Percentiles rank a stretch among this genome's conserved stretches.
Conservation (phyloP, 768 basidiomycete species). For the Lyophyllum atratum region DNA sequence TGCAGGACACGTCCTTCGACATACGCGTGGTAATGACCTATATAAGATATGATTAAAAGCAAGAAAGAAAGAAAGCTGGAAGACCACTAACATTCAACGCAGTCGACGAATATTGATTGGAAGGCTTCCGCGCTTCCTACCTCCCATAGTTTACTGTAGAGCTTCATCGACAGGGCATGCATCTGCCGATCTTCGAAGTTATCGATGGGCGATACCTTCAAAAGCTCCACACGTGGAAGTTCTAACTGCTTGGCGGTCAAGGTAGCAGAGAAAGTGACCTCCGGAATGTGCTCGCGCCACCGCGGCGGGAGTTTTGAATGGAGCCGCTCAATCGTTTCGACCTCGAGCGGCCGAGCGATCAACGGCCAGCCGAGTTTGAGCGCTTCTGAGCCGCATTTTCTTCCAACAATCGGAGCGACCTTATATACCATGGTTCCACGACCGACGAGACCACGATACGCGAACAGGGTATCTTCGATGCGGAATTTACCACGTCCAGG, state of each 20-base stretch:
- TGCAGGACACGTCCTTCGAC: constrained; percentile 25
- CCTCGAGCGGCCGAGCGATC: constrained; percentile 10
- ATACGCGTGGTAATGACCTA: constrained; percentile 27
- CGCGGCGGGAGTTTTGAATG: constrained; percentile 4
- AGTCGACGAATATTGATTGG: constrained; percentile 27
- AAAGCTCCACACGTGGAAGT: constrained; percentile 8
- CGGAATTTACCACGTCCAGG: background rate
- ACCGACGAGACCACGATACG: constrained; percentile 17
- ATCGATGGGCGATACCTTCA: background rate
- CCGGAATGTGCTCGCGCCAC: constrained; percentile 19
- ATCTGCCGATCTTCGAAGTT: background rate
- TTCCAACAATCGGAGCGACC: background rate
- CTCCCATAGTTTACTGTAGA: constrained; percentile 23
- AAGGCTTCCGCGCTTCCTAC: constrained; percentile 23
- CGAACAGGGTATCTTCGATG: constrained; percentile 6
- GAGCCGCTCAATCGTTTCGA: constrained; percentile 6
- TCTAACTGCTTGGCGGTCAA: background rate
- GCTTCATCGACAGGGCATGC: constrained; percentile 9
- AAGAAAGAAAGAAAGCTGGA: background rate
- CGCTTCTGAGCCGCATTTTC: background rate
- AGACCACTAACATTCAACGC: constrained; percentile 29
- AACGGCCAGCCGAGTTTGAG: constrained; percentile 20
- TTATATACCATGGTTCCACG: constrained; percentile 20
- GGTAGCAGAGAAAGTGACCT: constrained; percentile 2
- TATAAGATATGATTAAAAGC: background rate